Percentiles rank a stretch among this genome's conserved stretches.
Conservation (phyloP, 2,329 filamentous ascomycete species). For the Aspergillus phoenicis region DNA sequence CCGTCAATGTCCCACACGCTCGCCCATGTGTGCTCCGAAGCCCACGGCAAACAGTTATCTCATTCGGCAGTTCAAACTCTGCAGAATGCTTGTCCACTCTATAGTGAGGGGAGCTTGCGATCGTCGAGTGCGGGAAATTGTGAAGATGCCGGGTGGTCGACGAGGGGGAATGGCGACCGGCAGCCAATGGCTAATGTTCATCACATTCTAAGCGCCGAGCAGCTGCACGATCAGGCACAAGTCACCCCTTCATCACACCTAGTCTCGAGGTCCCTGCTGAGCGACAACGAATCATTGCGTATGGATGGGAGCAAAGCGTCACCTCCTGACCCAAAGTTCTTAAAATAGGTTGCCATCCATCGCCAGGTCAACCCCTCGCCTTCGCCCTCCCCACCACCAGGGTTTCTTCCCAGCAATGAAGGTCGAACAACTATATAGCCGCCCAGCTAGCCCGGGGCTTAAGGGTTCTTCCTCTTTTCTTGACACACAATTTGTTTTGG, state of each 20-base stretch:
- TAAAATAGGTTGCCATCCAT: constrained; percentile 2
- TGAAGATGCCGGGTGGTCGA: neutral
- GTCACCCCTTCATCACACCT: constrained; percentile 17
- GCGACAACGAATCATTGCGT: constrained; percentile 11
- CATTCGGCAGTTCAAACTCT: neutral
- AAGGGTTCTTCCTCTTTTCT: constrained; percentile 20
- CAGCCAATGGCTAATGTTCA: constrained; percentile 18
- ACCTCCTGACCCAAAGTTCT: neutral
- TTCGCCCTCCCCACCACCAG: constrained; percentile 3
- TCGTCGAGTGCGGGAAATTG: neutral
- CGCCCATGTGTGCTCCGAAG: neutral
- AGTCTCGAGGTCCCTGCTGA: constrained; percentile 5
- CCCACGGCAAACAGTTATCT: neutral
- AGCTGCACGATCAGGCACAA: constrained; percentile 21
- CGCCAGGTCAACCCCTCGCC: neutral
- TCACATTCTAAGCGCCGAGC: constrained; percentile 22
- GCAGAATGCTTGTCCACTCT: neutral
- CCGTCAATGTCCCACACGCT: neutral
- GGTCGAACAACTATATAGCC: constrained; percentile 36
- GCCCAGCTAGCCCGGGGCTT: constrained; percentile 25
- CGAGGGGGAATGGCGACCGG: neutral
- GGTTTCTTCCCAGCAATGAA: neutral
- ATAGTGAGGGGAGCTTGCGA: neutral
- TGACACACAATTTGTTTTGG: constrained; percentile 38
- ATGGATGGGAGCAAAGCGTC: neutral